Percentiles rank a stretch among this genome's conserved stretches.
phyloP scores from a whole-genome alignment of 495 filamentous ascomycete genomes.

The Paragyromitra xinjiangensis region DNA sequence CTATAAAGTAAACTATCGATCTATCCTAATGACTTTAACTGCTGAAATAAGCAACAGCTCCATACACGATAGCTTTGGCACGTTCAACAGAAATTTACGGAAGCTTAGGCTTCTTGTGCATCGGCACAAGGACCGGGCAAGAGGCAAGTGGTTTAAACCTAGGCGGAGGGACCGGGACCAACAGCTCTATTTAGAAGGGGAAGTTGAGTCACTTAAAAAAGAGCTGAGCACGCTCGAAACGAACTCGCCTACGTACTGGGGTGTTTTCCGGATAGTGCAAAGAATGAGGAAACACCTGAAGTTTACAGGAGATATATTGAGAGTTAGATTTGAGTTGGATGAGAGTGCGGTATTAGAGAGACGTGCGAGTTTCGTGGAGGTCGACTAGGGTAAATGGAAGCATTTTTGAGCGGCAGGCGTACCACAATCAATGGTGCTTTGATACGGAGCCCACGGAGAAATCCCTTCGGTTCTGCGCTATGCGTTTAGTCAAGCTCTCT shows the following conservation, averaged over 20 bases:
- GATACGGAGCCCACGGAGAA: no score
- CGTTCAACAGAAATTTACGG: conserved; percentile 6
- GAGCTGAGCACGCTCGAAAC: not conserved
- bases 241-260: conserved; percentile 14
- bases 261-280: not conserved
- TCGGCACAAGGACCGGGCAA: not conserved
- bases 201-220: not conserved
- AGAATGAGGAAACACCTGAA: not conserved
- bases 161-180: not conserved
- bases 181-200: not conserved
- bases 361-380: not conserved
- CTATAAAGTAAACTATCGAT: not conserved
- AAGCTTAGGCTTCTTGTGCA: conserved; percentile 2
- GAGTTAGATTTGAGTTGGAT: not conserved
- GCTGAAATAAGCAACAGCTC: not conserved
- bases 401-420: no score
- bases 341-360: not conserved
- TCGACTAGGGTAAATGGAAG: no score
- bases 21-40: not conserved
- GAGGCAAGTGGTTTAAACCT: conserved; percentile 1
- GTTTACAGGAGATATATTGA: not conserved
- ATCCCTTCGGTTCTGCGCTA: no score
- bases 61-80: not conserved
- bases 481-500: no score
- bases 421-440: no score